These are phyloP conservation scores for Sedum album DNA, from an alignment of 164 flowering plant genomes.

Conservation along the genomic window DNA sequence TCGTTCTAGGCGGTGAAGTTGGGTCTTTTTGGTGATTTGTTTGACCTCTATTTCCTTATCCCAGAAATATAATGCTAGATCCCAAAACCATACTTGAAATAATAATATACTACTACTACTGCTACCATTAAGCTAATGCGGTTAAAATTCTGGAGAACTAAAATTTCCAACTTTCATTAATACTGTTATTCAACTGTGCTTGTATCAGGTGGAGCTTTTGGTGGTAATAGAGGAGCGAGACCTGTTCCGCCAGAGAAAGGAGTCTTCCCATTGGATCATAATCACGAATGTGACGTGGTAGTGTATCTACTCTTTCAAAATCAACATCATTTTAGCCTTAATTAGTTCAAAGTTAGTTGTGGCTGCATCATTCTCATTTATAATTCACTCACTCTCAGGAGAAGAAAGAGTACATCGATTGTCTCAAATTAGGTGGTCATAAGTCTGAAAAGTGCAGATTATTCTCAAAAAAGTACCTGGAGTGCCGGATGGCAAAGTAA, in stretches of 20 bases:
- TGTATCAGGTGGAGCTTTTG: slow-evolving; percentile 83
- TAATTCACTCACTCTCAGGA: slow-evolving; percentile 36
- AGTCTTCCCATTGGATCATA: slow-evolving; percentile 84
- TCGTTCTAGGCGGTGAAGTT: no score
- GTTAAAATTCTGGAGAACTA: background rate
- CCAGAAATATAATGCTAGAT: background rate
- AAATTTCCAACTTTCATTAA: background rate
- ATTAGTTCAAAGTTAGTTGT: background rate
- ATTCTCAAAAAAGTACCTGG: slow-evolving; percentile 70
- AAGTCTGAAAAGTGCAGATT: slow-evolving; percentile 69
- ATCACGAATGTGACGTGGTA: slow-evolving; percentile 85
- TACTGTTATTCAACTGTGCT: background rate
- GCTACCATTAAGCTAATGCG: no score
- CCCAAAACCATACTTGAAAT: background rate
- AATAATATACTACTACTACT: background rate
- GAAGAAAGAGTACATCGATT: slow-evolving; percentile 72
- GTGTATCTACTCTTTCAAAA: background rate
- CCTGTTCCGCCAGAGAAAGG: slow-evolving; percentile 97
- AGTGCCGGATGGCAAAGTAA: slow-evolving; percentile 92
- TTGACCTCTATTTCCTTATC: no score
- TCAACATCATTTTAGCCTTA: background rate
- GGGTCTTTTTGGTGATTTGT: no score
- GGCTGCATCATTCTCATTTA: background rate
- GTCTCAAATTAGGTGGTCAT: slow-evolving; percentile 66
- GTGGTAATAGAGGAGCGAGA: slow-evolving; percentile 74